Evolutionary conservation across 176 grass and related monocot species (phyloP), one percentile per base, ranked within the genome.

Genomic region (Musa troglodytarum): DNA sequence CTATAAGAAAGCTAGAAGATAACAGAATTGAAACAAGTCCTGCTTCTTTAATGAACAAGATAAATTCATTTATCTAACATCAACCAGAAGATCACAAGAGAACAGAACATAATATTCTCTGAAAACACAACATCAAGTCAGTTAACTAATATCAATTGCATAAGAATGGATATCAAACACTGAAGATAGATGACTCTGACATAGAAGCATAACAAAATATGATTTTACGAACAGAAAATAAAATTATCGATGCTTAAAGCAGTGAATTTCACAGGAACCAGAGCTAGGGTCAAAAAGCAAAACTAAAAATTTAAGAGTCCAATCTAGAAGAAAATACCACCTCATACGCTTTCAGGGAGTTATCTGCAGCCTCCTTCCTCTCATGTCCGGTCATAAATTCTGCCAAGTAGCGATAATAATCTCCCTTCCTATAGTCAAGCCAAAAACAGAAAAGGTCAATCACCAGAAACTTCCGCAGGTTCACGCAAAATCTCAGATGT

Each of bases 321-420:
- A 69, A 49, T 49, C 15, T 22, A 15, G 20, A 54, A 15, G 23
- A 26, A 54, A 54, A 55, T 7, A 0, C n/a, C 26, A 73, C 71
- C 71, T 73, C 22, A 8, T 73, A 73, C 1, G 71, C 71, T 15
- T 55, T 55, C 11, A 54, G 22, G 21, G 71, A 73, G 1, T 54
- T 49, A 12, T 73, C 71, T 7, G 71, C 71, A 54, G 49, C 71
- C 51, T 56, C 71, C 23, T 73, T 54, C 71, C 23, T 73, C 21
- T 73, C 71, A 9, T 73, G 26, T 25, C 71, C 71, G 9, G 10
- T 26, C 51, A 54, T 73, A 49, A 73, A 73, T 54, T 73, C 71
- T 26, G 71, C 71, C 3, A 73, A 52, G 22, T 73, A 73, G 21
- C 71, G 71, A 54, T 73, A 73, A 25, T 73, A 73, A 73, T 73